Base-by-base conservation (phyloP, 2,329 filamentous ascomycete genomes). In the Lachnellula willkommii region DNA sequence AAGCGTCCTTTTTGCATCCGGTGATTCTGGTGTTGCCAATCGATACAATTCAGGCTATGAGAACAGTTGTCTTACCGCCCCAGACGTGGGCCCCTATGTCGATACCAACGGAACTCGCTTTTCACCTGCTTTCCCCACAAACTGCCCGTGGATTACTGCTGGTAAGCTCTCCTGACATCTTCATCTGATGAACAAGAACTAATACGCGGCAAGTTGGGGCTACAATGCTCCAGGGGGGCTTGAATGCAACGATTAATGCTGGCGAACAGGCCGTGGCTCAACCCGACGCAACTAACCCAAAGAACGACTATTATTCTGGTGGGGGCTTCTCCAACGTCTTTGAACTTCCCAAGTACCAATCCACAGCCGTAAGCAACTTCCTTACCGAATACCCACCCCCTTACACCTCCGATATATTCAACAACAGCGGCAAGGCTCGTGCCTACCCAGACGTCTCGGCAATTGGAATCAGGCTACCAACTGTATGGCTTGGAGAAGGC, bases 121-220 rank as follows among this genome's bases (percentile, higher is more conserved):
- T 50, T 57, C 56, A 2, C 77, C 83, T 2, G 77, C 76, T 1
- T 89, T 89, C 70, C 86, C 86, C 0, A 79, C 78, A 0, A 79
- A 79, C 0, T 89, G 86, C 63, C 85, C 85, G 0, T 89, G 79
- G 68, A 79, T 88, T 15, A 88, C 85, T 1, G 71, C 78, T 5
- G 79, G 88, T 4, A 85, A 85, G 47, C 51, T 14, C 48, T 24
- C n/a, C 20, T 36, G 1, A 7, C 45, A 40, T 17, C 12, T 17
- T 47, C n/a, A 26, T 7, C 22, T 17, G 11, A 28, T 32, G 2
- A 48, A n/a, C 32, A n/a, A 53, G 37, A 40, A 40, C 20, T 55
- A 42, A 55, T 36, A 45, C 22, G 6, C 26, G 36, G 39, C 51
- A 26, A 54, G 52, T 32, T 32, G 28, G 28, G 9, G 28, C 9